A percentile compares a stretch with the other conserved stretches of the same genome.
Evolutionary conservation across 768 basidiomycete genomes (phyloP).

Genomic region (Strobilomyces dryophilus): DNA sequence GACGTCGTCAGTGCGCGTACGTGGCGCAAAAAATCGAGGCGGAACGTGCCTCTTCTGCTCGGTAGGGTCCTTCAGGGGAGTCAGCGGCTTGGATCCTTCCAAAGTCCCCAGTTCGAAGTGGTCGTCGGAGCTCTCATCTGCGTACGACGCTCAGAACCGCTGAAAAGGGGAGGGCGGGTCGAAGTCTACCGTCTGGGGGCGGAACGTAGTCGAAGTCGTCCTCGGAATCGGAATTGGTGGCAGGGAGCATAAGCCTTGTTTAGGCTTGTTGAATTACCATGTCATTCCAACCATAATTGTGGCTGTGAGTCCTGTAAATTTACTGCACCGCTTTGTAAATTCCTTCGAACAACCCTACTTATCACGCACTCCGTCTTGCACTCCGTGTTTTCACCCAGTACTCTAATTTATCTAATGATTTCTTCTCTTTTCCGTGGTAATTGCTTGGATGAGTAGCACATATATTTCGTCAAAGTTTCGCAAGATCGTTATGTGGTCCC

Average conservation of each 20-base stretch:
- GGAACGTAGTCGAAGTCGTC: conserved; percentile 65
- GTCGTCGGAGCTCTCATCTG: conserved; percentile 36
- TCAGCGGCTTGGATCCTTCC: conserved; percentile 5
- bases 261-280: conserved; percentile 28
- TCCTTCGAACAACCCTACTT: too few species aligned
- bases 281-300: too few species aligned
- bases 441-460: too few species aligned
- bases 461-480: too few species aligned
- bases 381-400: too few species aligned
- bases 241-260: conserved; percentile 20
- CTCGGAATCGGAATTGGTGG: conserved; percentile 53
- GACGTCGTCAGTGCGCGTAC: background rate
- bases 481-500: too few species aligned
- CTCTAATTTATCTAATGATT: too few species aligned
- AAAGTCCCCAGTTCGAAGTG: conserved; percentile 31
- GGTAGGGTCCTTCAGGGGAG: conserved; percentile 32
- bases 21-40: accelerated
- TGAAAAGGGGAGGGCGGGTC: background rate
- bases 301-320: too few species aligned
- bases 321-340: too few species aligned
- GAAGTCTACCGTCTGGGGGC: conserved; percentile 36
- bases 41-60: conserved; percentile 43
- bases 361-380: too few species aligned
- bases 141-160: background rate
- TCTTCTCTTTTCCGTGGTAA: too few species aligned